phyloP scores from a whole-genome alignment of 768 basidiomycete genomes.

The Russula emetica region DNA sequence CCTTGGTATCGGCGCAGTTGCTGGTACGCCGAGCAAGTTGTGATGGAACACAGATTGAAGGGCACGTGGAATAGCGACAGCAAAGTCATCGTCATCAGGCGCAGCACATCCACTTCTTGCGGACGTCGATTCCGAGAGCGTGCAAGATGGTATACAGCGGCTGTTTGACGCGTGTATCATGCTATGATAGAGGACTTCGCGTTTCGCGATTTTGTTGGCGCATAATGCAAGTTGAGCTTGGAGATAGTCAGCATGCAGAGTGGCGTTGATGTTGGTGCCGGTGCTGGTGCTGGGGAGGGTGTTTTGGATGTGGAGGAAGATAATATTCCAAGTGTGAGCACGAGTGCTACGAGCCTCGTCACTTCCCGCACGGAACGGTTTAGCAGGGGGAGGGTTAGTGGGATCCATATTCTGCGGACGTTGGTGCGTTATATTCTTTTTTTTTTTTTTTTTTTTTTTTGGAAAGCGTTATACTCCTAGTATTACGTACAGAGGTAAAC shows the following conservation, averaged over 20 bases:
- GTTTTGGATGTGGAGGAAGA: slow-evolving; percentile 32
- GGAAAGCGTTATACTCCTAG: no score
- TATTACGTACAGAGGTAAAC: no score
- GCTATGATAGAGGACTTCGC: slow-evolving; percentile 77
- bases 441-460: no score
- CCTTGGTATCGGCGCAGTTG: slow-evolving; percentile 27
- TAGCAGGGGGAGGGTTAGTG: slow-evolving; percentile 63
- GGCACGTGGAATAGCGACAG: slow-evolving; percentile 17
- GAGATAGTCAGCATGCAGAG: slow-evolving; percentile 93
- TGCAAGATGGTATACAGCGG: slow-evolving; percentile 69
- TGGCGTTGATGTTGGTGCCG: slow-evolving; percentile 29
- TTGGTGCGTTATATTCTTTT: no score
- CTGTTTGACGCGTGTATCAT: slow-evolving; percentile 84
- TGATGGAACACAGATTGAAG: slow-evolving; percentile 11
- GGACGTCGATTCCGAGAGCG: slow-evolving; percentile 71
- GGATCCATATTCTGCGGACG: slow-evolving; percentile 78
- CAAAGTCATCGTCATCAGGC: slow-evolving; percentile 31
- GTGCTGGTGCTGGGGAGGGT: not conserved
- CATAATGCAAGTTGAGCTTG: slow-evolving; percentile 79
- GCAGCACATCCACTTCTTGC: slow-evolving; percentile 50
- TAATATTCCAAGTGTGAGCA: slow-evolving; percentile 36
- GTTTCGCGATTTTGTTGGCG: slow-evolving; percentile 70
- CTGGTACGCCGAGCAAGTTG: slow-evolving; percentile 17
- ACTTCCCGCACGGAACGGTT: slow-evolving; percentile 48
- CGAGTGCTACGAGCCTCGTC: slow-evolving; percentile 38